A percentile compares a stretch with the other conserved stretches of the same genome.
Conservation (phyloP, 2,329 filamentous ascomycete genomes). For the Trichoderma hamatum region DNA sequence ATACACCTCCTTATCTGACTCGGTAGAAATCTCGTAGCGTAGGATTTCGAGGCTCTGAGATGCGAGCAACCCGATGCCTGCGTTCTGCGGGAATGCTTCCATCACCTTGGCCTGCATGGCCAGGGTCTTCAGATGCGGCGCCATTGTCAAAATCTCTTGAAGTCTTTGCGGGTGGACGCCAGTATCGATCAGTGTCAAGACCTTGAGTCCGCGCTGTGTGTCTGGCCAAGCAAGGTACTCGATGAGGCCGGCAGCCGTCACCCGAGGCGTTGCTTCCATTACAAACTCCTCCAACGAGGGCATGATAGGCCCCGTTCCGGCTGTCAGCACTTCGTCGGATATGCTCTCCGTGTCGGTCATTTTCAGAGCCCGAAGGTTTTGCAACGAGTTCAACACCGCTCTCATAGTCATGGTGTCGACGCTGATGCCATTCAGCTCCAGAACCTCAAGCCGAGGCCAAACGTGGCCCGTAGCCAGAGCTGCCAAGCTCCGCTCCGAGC, state of each 20-base stretch:
- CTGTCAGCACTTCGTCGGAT: constrained; percentile 75
- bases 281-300: constrained; percentile 74
- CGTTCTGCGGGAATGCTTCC: constrained; percentile 52
- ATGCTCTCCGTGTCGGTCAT: constrained; percentile 70
- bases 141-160: constrained; percentile 62
- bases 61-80: constrained; percentile 60
- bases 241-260: constrained; percentile 72
- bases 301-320: constrained; percentile 68
- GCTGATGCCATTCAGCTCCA: constrained; percentile 69
- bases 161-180: constrained; percentile 66
- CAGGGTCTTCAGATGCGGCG: constrained; percentile 60
- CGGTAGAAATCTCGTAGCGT: constrained; percentile 79
- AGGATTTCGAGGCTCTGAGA: constrained; percentile 72
- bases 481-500: constrained; percentile 77
- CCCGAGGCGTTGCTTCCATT: constrained; percentile 68
- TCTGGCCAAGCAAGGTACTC: constrained; percentile 66
- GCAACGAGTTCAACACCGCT: constrained; percentile 69
- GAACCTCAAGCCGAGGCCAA: constrained; percentile 72
- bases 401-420: constrained; percentile 73
- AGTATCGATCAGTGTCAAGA: constrained; percentile 72
- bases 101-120: constrained; percentile 56
- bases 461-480: constrained; percentile 64
- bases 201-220: constrained; percentile 63
- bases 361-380: constrained; percentile 71
- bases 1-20: constrained; percentile 60